Conservation (phyloP, 2,329 filamentous ascomycete genomes). For the Amesomyces nigricolor region DNA sequence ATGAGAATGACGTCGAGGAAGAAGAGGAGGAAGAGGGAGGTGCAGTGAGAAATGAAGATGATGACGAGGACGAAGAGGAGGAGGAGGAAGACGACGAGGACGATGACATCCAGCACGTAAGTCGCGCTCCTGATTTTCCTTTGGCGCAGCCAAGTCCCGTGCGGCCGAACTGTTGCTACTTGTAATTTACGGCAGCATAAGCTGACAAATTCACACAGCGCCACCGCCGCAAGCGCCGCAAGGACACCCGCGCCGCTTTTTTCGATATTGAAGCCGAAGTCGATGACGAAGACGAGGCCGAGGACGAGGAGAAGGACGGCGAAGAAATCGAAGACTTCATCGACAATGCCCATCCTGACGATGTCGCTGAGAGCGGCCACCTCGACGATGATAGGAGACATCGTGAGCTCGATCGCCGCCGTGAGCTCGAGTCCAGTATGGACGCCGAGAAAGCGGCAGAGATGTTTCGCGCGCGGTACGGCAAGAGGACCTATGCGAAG, state of each 20-base stretch:
- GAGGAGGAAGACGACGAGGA: conserved; percentile 60
- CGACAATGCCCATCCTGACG: conserved; percentile 85
- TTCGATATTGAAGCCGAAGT: conserved; percentile 98
- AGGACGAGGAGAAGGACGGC: conserved; percentile 84
- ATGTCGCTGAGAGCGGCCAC: conserved; percentile 71
- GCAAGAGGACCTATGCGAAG: conserved; percentile 63
- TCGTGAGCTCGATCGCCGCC: conserved; percentile 85
- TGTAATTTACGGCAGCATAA: neutral
- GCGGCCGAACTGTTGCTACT: neutral
- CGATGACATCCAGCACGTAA: conserved; percentile 62
- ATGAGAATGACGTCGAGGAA: conserved; percentile 31
- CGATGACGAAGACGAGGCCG: conserved; percentile 84
- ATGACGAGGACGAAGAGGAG: conserved; percentile 47
- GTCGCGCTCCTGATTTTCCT: conserved; percentile 21
- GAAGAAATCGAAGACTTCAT: conserved; percentile 79
- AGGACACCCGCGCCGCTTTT: conserved; percentile 71
- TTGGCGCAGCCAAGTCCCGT: neutral
- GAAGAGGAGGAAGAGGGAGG: conserved; percentile 36
- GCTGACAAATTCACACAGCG: conserved; percentile 36
- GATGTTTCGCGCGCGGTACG: conserved; percentile 80
- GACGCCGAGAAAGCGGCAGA: conserved; percentile 93
- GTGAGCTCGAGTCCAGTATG: conserved; percentile 79
- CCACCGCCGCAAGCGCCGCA: conserved; percentile 75
- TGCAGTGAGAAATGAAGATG: conserved; percentile 39
- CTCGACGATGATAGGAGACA: conserved; percentile 88